Conservation (phyloP, 1,284 basidiomycete species). For the Coniferiporia sulphurascens region DNA sequence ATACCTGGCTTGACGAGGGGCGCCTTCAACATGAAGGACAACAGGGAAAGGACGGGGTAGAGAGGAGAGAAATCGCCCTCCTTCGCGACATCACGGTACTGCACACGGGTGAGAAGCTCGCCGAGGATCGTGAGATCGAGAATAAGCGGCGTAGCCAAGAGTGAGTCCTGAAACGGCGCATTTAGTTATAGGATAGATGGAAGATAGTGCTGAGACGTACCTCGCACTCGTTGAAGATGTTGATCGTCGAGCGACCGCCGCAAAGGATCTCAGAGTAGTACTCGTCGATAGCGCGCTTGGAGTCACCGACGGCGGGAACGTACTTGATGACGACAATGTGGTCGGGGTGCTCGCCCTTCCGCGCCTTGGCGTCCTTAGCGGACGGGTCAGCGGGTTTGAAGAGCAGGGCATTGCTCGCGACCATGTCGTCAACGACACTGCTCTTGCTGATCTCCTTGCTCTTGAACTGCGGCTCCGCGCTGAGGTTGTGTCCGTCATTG, state of each 20-base stretch:
- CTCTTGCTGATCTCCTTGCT: conserved; percentile 98
- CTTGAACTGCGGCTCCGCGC: conserved; percentile 92
- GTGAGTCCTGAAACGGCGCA: conserved; percentile 64
- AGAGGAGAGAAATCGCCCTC: conserved; percentile 68
- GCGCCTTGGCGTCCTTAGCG: conserved; percentile 56
- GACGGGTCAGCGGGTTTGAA: conserved; percentile 72
- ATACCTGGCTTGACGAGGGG: conserved; percentile 92
- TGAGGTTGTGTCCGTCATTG: conserved; percentile 94
- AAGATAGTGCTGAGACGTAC: conserved; percentile 28
- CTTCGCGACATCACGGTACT: conserved; percentile 64
- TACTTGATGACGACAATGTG: conserved; percentile 97
- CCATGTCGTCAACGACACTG: conserved; percentile 97
- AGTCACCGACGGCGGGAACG: conserved; percentile 92
- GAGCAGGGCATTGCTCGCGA: conserved; percentile 83
- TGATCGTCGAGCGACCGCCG: conserved; percentile 77
- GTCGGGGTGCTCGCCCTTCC: conserved; percentile 92
- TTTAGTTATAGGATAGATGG: conserved; percentile 16
- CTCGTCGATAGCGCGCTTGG: conserved; percentile 97
- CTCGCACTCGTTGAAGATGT: conserved; percentile 97
- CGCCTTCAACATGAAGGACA: conserved; percentile 97
- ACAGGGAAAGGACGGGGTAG: conserved; percentile 83
- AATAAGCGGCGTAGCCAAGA: conserved; percentile 94
- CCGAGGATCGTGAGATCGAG: conserved; percentile 92
- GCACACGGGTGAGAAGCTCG: conserved; percentile 91
- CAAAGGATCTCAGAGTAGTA: conserved; percentile 95